phyloP scores from a whole-genome alignment of 78 protist genomes.

The Cavenderia fasciculata region DNA sequence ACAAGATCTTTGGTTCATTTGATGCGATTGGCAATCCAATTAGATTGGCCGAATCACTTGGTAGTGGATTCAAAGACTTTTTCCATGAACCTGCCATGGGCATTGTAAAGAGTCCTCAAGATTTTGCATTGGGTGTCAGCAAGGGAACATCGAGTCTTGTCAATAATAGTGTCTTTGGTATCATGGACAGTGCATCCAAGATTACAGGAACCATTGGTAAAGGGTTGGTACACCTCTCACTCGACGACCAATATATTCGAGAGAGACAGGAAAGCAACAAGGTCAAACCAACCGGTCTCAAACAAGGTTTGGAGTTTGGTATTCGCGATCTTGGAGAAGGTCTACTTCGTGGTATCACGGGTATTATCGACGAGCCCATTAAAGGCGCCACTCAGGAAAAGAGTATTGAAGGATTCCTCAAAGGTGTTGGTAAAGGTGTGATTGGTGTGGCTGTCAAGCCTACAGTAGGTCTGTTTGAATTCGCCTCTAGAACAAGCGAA shows the following conservation, averaged over 20 bases:
- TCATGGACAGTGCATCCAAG: conserved; percentile 49
- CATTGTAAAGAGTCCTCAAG: conserved; percentile 79
- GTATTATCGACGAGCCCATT: conserved; percentile 87
- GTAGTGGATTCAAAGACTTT: conserved; percentile 82
- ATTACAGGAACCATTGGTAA: conserved; percentile 74
- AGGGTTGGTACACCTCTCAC: conserved; percentile 58
- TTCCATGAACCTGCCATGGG: conserved; percentile 86
- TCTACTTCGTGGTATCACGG: conserved; percentile 85
- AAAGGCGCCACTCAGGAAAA: conserved; percentile 88
- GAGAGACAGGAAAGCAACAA: conserved; percentile 36
- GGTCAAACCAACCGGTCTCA: conserved; percentile 57
- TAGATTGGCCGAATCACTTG: conserved; percentile 48
- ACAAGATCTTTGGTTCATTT: conserved; percentile 66
- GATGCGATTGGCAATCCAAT: conserved; percentile 81
- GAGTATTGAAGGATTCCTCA: conserved; percentile 78
- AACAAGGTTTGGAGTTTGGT: conserved; percentile 83
- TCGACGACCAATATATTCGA: conserved; percentile 56
- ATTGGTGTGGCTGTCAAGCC: conserved; percentile 91
- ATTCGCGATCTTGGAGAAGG: conserved; percentile 77
- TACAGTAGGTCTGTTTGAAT: conserved; percentile 86
- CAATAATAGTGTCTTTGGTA: conserved; percentile 56
- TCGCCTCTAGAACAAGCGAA: conserved; percentile 78
- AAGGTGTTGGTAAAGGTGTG: conserved; percentile 93
- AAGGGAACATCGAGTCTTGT: conserved; percentile 78
- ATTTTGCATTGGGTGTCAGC: conserved; percentile 79